phyloP scores from a whole-genome alignment of 1,284 basidiomycete species.

The Stereum hirsutum region DNA sequence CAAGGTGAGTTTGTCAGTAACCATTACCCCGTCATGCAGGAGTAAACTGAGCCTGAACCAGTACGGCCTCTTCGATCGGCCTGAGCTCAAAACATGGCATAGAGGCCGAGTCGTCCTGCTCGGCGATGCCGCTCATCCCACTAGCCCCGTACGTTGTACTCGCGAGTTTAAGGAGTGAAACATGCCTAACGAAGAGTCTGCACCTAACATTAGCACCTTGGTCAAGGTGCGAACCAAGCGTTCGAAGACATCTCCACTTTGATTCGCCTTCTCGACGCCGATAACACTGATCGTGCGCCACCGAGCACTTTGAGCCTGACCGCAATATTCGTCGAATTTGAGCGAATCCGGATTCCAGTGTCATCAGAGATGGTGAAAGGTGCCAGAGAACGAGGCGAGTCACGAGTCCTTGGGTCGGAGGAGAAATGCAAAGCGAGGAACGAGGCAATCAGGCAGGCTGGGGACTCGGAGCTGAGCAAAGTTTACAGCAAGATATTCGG shows the following conservation, averaged over 20 bases:
- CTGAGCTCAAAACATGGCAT: slow-evolving; percentile 33
- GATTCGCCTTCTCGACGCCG: slow-evolving; percentile 23
- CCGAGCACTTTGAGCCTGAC: slow-evolving; percentile 23
- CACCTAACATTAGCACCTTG: slow-evolving; percentile 27
- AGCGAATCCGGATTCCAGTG: slow-evolving; percentile 22
- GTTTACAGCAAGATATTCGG: too few relatives aligned
- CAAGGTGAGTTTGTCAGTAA: slow-evolving; percentile 21
- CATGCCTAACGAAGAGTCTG: not conserved
- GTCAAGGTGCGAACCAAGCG: slow-evolving; percentile 40
- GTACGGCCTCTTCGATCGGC: slow-evolving; percentile 39
- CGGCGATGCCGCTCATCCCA: slow-evolving; percentile 26
- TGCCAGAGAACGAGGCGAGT: slow-evolving; percentile 28
- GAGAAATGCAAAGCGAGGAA: slow-evolving; percentile 26
- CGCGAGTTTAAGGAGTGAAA: not conserved
- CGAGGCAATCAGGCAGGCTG: slow-evolving; percentile 15
- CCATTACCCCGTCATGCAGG: not conserved
- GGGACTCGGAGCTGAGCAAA: too few relatives aligned
- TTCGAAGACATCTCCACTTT: slow-evolving; percentile 36
- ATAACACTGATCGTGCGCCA: slow-evolving; percentile 21
- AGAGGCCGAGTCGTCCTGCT: slow-evolving; percentile 23
- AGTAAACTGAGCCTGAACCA: slow-evolving; percentile 8
- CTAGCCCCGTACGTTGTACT: slow-evolving; percentile 19
- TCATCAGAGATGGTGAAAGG: slow-evolving; percentile 24
- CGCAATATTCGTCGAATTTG: slow-evolving; percentile 22
- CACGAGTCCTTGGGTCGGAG: slow-evolving; percentile 24